A percentile compares a stretch with the other conserved stretches of the same genome.
These are phyloP conservation scores for Conringia planisiliqua DNA, from an alignment of 345 rosid species.

Conservation along the genomic window DNA sequence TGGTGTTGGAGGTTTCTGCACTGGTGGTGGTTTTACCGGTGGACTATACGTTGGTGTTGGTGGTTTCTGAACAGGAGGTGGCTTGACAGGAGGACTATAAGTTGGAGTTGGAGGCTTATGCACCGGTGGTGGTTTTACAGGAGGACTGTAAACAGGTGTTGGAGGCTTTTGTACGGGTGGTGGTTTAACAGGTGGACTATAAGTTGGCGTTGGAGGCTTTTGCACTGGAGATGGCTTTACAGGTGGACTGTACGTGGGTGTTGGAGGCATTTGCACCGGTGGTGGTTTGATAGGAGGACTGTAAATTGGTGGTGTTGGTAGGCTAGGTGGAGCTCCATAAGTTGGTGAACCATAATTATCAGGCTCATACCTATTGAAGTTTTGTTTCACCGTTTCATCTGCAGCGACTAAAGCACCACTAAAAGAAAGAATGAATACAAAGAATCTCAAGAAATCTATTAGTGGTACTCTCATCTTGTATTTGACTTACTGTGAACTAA, in stretches of 20 bases:
- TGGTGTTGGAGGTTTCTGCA: not conserved
- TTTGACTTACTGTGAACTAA: not conserved
- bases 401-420: constrained; percentile 10
- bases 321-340: constrained; percentile 13
- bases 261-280: not conserved
- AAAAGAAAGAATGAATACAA: constrained; percentile 15
- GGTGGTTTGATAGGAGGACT: constrained; percentile 10
- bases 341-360: constrained; percentile 18
- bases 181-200: not conserved
- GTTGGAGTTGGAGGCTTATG: not conserved
- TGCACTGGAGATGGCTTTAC: not conserved
- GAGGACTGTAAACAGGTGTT: not conserved
- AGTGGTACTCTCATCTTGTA: constrained; percentile 29
- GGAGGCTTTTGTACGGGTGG: constrained; percentile 1
- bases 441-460: constrained; percentile 2
- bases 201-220: not conserved
- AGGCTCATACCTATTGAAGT: not conserved
- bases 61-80: not conserved
- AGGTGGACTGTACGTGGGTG: not conserved
- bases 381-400: constrained; percentile 9
- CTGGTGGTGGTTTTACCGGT: not conserved
- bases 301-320: constrained; percentile 14
- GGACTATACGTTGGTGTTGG: constrained; percentile 12
- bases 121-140: not conserved
- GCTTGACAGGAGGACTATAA: not conserved